Base-by-base conservation (phyloP, 2,329 filamentous ascomycete species). In the Trichoderma atroviride region DNA sequence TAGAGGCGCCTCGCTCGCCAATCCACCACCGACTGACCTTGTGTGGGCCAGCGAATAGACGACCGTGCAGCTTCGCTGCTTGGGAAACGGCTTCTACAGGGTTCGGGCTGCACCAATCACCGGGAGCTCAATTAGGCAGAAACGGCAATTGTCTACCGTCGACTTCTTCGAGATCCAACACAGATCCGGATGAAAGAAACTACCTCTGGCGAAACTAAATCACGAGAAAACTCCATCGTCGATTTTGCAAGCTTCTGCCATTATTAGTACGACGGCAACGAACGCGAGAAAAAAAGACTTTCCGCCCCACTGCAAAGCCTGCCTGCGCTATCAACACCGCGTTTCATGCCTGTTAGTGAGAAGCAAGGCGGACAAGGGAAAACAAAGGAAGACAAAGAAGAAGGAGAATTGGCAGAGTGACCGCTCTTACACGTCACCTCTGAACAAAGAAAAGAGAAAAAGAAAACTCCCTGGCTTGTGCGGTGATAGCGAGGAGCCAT, bases 221-320 rank as follows among this genome's bases (percentile, higher is more conserved):
- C 47, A 37, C 64, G 64, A 40, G 22, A 61, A 66, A 69, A 43
- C 19, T 29, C 27, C 27, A 69, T 62, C 29, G 47, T 35, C 61
- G 61, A 35, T 56, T 52, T 63, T 68, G 72, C 71, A 74, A 71
- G 31, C 47, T 74, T 50, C 47, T 13, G 47, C 76, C 75, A 75
- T 72, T 74, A 72, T 74, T 58, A 50, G 73, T 73, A 76, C 75
- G 72, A 76, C 74, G 74, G 74, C 77, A 77, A 78, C 76, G 74
- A 76, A 73, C 50, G 72, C 75, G 72, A 75, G 69, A 73, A 71
- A 33, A 60, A 72, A 27, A 61, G 69, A 24, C 71, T 27, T 64
- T 57, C 70, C 53, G 71, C 71, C 70, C 68, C 72, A 72, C 71
- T 67, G 59, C 68, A 40, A 19, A 19, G 16, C 37, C 37, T 40